phyloP scores from a whole-genome alignment of 495 filamentous ascomycete species.

The Aspergillus cristatus region DNA sequence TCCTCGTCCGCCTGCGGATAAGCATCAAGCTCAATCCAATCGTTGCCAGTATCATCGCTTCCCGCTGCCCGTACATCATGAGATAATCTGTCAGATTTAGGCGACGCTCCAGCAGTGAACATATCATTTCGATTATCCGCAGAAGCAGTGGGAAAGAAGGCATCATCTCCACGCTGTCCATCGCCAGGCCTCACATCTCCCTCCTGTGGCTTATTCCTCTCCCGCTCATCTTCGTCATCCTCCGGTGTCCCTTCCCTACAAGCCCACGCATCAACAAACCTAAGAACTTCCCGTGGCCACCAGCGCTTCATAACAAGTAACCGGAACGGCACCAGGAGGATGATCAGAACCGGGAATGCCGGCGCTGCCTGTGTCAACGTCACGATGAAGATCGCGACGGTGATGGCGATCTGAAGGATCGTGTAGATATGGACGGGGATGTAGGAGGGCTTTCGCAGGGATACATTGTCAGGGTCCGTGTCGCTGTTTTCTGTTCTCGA shows the following conservation, averaged over 20 bases:
- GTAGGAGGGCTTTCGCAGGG: conserved; percentile 30
- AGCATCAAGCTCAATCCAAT: conserved; percentile 21
- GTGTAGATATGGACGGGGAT: conserved; percentile 56
- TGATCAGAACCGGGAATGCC: conserved; percentile 59
- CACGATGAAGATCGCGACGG: conserved; percentile 52
- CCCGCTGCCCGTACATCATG: not conserved
- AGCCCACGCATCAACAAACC: conserved; percentile 63
- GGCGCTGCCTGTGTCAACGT: conserved; percentile 57
- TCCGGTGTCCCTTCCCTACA: conserved; percentile 58
- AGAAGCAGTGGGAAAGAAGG: not conserved
- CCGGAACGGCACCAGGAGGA: conserved; percentile 54
- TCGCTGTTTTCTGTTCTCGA: conserved; percentile 1
- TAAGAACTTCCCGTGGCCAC: conserved; percentile 52
- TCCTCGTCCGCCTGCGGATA: conserved; percentile 15
- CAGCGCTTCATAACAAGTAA: conserved; percentile 54
- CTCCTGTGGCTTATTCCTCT: conserved; percentile 3
- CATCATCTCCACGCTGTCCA: not conserved
- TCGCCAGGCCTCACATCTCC: not conserved
- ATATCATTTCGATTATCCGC: not conserved
- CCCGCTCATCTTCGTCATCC: conserved; percentile 42
- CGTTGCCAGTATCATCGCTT: conserved; percentile 6
- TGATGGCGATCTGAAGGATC: conserved; percentile 49
- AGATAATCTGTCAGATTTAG: too few species aligned
- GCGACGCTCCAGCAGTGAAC: too few species aligned
- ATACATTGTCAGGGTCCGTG: conserved; percentile 1